Evolutionary conservation across 2,329 filamentous ascomycete genomes (phyloP), one percentile per base, ranked within the genome.

Genomic region (Botrytis deweyae): DNA sequence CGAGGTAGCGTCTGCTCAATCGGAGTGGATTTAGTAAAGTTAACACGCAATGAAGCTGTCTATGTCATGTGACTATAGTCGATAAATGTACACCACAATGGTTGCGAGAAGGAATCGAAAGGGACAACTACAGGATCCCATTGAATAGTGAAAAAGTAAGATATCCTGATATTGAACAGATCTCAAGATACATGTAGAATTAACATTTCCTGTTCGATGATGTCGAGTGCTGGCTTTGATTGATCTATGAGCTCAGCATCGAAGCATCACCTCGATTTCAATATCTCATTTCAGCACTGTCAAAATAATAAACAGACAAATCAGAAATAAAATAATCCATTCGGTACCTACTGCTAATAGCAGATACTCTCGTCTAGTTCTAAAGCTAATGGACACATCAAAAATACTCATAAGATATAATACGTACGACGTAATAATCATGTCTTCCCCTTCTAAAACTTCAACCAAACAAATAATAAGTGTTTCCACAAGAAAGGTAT

Each of bases 361-460:
- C 25, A 42, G 40, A 7, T 63, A 18, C 40, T 63, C 38, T 29
- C 16, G 20, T 63, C 59, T 52, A 52, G 10, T 52, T 52, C 22
- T 62, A 40, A 62, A 62, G 36, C 22, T 29, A 42, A 63, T 42
- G 38, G 25, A 20, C 14, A 42, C 61, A 63, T 63, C 29, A 42
- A 38, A 38, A 63, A 42, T 42, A 63, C 61, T 63, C 61, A 42
- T 63, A 63, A 38, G 38, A 42, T 42, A 63, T 63, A 42, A 63
- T 63, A 42, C 38, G 61, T 63, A 63, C 61, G 61, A 63, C 61
- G 42, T 63, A 63, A 63, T 6, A 25, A 29, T 42, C 38, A n/a
- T 20, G 25, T 5, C 61, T 63, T 29, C 38, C 61, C 16, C 38
- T 42, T 42, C 7, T 63, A 63, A n/a, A 63, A 18, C 16, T n/a